A percentile compares a stretch with the other conserved stretches of the same genome.
phyloP scores from a whole-genome alignment of 1,284 basidiomycete genomes.

The Ganoderma boninense region DNA sequence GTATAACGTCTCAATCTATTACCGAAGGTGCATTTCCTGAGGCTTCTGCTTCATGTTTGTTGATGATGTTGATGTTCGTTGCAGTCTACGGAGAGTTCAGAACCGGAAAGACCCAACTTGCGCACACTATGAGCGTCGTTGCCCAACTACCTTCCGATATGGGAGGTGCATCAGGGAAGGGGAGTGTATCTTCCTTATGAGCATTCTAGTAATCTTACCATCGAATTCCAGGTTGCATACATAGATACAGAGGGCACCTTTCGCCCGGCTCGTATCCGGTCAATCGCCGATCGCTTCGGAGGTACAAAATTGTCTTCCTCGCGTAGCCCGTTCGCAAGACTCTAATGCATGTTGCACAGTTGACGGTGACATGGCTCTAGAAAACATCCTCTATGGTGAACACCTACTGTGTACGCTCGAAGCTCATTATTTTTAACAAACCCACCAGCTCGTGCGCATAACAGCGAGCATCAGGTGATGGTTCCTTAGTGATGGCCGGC shows the following conservation, averaged over 20 bases:
- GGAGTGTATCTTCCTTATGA: conserved; percentile 34
- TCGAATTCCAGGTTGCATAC: conserved; percentile 79
- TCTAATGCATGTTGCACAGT: conserved; percentile 48
- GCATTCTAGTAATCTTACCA: background rate
- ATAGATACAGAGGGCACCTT: conserved; percentile 97
- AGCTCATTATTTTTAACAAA: background rate
- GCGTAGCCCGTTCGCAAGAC: background rate
- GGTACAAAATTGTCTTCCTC: background rate
- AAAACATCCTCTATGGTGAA: conserved; percentile 86
- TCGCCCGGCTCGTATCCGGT: conserved; percentile 88
- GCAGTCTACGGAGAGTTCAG: conserved; percentile 83
- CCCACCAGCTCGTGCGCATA: conserved; percentile 76
- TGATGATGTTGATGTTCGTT: background rate
- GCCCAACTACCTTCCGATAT: conserved; percentile 89
- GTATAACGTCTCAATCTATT: conserved; percentile 90
- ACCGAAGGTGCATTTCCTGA: conserved; percentile 71
- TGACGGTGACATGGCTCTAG: conserved; percentile 85
- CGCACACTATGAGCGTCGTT: conserved; percentile 91
- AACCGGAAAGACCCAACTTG: conserved; percentile 91
- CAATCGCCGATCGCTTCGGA: conserved; percentile 91
- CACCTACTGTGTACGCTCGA: background rate
- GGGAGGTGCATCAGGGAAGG: conserved; percentile 91
- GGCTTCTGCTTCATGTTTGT: background rate
- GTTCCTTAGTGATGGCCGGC: too few species aligned
- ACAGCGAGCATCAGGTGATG: conserved; percentile 85